Evolutionary conservation across 768 basidiomycete species (phyloP).

Genomic region (Collybia sordida): DNA sequence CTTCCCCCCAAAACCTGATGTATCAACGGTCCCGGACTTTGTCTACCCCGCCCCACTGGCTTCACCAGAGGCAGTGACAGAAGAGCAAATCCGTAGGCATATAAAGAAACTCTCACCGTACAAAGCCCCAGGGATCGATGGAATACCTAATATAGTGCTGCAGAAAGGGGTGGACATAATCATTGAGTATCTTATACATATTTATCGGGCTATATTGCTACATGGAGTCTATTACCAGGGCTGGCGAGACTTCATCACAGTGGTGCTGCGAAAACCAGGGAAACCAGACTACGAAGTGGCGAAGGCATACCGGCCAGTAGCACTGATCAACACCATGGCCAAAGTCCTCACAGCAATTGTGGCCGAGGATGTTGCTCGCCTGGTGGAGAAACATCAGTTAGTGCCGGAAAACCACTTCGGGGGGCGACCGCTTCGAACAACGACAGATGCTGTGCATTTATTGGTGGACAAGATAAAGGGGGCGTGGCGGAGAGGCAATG

Average conservation of each 20-base stretch:
- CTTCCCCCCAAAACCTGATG: neutral
- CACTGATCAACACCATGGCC: neutral
- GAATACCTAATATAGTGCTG: neutral
- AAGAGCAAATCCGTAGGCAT: neutral
- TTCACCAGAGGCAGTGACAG: neutral
- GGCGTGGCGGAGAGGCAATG: too few species aligned
- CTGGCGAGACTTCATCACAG: neutral
- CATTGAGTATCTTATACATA: neutral
- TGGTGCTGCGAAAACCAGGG: neutral
- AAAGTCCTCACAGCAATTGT: neutral
- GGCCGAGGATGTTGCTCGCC: neutral
- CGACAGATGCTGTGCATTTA: conserved; percentile 30
- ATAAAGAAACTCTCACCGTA: neutral
- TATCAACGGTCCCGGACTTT: neutral
- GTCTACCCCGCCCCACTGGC: neutral
- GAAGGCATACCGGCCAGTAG: neutral
- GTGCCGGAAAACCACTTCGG: conserved; percentile 22
- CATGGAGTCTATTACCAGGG: neutral
- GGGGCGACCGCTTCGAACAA: conserved; percentile 22
- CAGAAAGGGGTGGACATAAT: neutral
- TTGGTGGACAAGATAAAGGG: too few species aligned
- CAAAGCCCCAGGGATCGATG: neutral
- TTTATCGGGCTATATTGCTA: neutral
- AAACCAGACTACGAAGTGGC: neutral
- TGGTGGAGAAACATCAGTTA: neutral